Conservation (phyloP, 176 grass and related monocot species). For the Oryza brachyantha region DNA sequence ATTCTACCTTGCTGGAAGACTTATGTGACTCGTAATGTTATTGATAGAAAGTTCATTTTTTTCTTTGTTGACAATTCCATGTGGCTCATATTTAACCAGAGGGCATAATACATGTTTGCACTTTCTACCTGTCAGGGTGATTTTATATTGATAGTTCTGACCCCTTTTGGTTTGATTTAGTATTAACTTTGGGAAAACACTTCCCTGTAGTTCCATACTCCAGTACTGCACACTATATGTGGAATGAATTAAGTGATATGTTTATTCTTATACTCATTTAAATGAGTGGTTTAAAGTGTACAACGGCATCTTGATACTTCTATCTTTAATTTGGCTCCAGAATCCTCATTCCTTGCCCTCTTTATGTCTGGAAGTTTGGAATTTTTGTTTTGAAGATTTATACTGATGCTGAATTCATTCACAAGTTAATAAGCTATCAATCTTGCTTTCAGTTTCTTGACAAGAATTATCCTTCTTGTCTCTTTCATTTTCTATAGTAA, state of each 20-base stretch:
- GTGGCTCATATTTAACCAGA: slow-evolving; percentile 3
- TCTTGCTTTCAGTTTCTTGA: neutral
- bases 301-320: neutral
- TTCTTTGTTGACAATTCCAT: neutral
- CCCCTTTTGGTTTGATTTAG: neutral
- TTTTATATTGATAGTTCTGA: neutral
- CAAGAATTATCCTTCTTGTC: neutral
- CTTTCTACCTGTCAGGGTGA: neutral
- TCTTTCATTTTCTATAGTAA: neutral
- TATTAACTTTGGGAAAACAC: neutral
- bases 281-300: neutral
- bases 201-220: neutral
- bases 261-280: neutral
- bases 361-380: neutral
- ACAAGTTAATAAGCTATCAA: slow-evolving; percentile 1
- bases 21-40: too few species aligned
- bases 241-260: neutral
- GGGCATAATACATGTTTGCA: neutral
- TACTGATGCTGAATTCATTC: neutral
- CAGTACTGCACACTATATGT: neutral
- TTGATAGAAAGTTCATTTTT: too few species aligned
- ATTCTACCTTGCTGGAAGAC: neutral
- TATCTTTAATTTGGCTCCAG: neutral
- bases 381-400: neutral
- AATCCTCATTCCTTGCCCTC: neutral